A percentile compares a stretch with the other conserved stretches of the same genome.
phyloP scores from a whole-genome alignment of 495 filamentous ascomycete genomes.

The Podospora fimiseda region DNA sequence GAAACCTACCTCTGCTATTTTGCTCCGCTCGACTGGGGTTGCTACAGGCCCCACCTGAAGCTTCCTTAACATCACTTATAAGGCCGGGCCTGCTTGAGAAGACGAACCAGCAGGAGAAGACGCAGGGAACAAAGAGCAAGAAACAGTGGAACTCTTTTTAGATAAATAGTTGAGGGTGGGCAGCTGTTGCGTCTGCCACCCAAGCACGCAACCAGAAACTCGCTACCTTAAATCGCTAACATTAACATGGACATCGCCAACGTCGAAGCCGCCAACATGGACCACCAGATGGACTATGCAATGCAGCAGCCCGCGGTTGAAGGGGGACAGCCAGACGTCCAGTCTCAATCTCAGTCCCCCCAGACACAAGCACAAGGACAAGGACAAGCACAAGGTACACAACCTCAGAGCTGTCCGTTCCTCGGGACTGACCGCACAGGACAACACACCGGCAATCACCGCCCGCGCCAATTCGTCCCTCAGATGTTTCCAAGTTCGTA shows the following conservation, averaged over 20 bases:
- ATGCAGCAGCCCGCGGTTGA: conserved; percentile 17
- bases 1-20: too few relatives aligned
- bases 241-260: too few relatives aligned
- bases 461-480: not conserved
- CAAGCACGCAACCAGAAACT: not conserved
- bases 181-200: too few relatives aligned
- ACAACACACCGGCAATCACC: conserved; percentile 1
- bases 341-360: not conserved
- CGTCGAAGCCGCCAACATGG: conserved; percentile 8
- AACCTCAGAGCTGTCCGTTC: conserved; percentile 13
- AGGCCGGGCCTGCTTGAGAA: too few relatives aligned
- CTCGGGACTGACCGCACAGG: conserved; percentile 3
- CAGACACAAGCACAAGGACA: not conserved
- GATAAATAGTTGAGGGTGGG: too few relatives aligned
- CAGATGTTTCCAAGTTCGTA: too few relatives aligned
- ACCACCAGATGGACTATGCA: conserved; percentile 20
- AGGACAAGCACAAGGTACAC: conserved; percentile 4
- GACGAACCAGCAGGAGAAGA: too few relatives aligned
- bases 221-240: not conserved
- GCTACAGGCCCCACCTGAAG: too few relatives aligned
- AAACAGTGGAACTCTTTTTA: too few relatives aligned
- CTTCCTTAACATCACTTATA: too few relatives aligned
- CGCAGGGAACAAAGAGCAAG: too few relatives aligned
- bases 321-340: not conserved
- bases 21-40: too few relatives aligned